Evolutionary conservation across 352 stramenopile species (phyloP), one percentile per base, ranked within the genome.

Genomic region (Pythium phragmitis): DNA sequence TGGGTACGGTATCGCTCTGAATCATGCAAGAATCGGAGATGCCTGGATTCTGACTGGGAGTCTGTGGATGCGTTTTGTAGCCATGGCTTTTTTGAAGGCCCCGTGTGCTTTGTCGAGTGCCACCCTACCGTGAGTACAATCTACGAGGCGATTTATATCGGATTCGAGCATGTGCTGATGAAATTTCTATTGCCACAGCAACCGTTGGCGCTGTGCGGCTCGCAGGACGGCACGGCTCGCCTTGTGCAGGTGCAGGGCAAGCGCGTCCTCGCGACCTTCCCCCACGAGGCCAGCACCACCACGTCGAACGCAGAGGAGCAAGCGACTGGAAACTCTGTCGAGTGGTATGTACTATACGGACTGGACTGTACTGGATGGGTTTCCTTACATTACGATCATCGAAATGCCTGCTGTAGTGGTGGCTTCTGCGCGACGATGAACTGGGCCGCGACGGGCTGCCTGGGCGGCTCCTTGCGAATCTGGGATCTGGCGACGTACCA

Each of bases 391-490:
- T 2, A 53, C 7, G 26, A 21, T 34, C 34, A 14, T 39, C 37
- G 7, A 46, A 21, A 45, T 34, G 26, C 36, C 2, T 36, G 7
- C 48, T 47, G 51, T 51, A 96, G 93, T 19, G 96, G 97, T 16
- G 95, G 92, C 19, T 99, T 99, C 70, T 98, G 80, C 65, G 87
- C 84, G 57, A 93, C 91, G 45, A 92, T 96, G 77, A 96, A 97
- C 67, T 99, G 96, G 96, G 92, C 84, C 41, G 96, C 96, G 19
- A 99, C 96, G 1, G 97, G 91, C 28, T 97, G 95, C 36, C 89
- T 98, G 3, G 96, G 98, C 60, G 96, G 96, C 57, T 86, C 80
- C 30, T 65, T 99, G 50, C 97, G 98, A 64, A 98, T 99, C 67
- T 99, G 96, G 96, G 96, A 99, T 74, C 82, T 98, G 45, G 80